Base-by-base conservation (phyloP, 2,329 filamentous ascomycete species). In the Verticillium nubilum region DNA sequence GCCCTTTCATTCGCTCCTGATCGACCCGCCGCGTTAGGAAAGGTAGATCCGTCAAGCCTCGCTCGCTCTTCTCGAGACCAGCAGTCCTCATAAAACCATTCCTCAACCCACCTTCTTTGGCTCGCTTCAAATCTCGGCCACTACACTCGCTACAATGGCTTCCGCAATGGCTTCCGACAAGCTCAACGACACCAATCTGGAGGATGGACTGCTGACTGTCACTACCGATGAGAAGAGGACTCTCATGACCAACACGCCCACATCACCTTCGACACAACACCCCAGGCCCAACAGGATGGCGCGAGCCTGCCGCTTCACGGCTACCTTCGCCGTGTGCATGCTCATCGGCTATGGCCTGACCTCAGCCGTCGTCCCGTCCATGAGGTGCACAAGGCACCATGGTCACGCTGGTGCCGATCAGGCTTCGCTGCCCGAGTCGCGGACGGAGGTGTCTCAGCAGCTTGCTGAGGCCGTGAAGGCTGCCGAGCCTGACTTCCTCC, bases 401-500 rank as follows among this genome's bases (percentile, higher is more conserved):
- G 42, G 15, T 27, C 58, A 54, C n/a, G 4, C 27, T 31, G 33
- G 52, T 7, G 58, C 28, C 15, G 50, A 58, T 13, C 56, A 60
- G 29, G n/a, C 27, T 17, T 23, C 28, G 10, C 17, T 58, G 31
- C 23, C 56, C 29, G 56, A 15, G 17, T n/a, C 50, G 17, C n/a
- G 13, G 35, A 19, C 27, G 25, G 28, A 52, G 10, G 29, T 23
- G 26, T 58, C 56, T 17, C 37, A 52, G 19, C 50, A 50, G 42
- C n/a, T 58, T 13, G 17, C 25, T 26, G 31, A 52, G 27, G n/a
- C 31, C n/a, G 42, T 88, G 58, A 76, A 81, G 62, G 77, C 78
- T 26, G 74, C 87, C 59, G 83, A 86, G 25, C 80, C 81, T 58
- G 78, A 84, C 55, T 80, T 83, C 50, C 76, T 93, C 58, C 87